phyloP scores from a whole-genome alignment of 1,284 basidiomycete species.

The Heterobasidion occidentale region DNA sequence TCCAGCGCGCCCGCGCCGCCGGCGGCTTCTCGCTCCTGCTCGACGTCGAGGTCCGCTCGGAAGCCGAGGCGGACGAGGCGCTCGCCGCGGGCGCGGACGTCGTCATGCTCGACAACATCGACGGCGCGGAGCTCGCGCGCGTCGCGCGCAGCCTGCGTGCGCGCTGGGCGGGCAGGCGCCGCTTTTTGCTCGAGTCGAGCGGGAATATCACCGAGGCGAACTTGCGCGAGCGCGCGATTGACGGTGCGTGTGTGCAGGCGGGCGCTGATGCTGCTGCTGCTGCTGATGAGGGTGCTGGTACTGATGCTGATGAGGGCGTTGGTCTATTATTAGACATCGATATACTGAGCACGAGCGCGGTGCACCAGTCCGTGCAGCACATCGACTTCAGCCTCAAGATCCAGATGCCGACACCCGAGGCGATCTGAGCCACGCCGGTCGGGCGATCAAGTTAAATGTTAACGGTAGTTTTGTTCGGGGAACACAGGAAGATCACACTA shows the following conservation, averaged over 20 bases:
- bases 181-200: slow-evolving; percentile 83
- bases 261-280: not conserved
- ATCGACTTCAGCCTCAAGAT: slow-evolving; percentile 95
- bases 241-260: slow-evolving; percentile 43
- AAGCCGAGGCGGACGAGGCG: slow-evolving; percentile 91
- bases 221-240: slow-evolving; percentile 64
- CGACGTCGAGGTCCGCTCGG: slow-evolving; percentile 89
- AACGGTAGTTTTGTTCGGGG: too few relatives aligned
- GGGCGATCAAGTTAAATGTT: too few relatives aligned
- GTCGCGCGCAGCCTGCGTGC: slow-evolving; percentile 69
- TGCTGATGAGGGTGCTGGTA: not conserved
- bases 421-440: too few relatives aligned
- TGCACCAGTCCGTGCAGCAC: slow-evolving; percentile 88
- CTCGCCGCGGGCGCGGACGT: slow-evolving; percentile 96
- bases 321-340: slow-evolving; percentile 64
- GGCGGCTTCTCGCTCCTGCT: slow-evolving; percentile 91
- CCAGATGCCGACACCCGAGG: slow-evolving; percentile 41
- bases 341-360: slow-evolving; percentile 86
- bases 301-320: not conserved
- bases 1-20: slow-evolving; percentile 78
- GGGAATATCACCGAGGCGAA: slow-evolving; percentile 89
- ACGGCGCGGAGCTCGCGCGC: slow-evolving; percentile 62
- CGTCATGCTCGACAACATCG: slow-evolving; percentile 97
- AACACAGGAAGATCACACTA: not conserved
- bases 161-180: slow-evolving; percentile 66